A percentile compares a stretch with the other conserved stretches of the same genome.
phyloP scores from a whole-genome alignment of 1,284 basidiomycete species.

The Xerocomus nothofagi region DNA sequence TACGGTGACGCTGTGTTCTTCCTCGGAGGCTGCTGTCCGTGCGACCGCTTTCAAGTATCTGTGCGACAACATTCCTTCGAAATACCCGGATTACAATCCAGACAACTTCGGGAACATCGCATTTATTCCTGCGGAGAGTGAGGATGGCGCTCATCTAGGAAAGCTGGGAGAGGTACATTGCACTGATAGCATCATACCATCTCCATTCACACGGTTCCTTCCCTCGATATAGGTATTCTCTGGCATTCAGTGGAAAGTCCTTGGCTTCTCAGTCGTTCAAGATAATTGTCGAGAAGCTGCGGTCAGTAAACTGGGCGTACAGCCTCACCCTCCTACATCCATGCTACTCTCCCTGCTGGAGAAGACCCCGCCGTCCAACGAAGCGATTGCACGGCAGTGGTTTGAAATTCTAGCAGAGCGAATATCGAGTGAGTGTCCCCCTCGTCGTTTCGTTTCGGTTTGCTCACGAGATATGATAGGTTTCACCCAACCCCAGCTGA shows the following conservation, averaged over 20 bases:
- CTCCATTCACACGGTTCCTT: neutral
- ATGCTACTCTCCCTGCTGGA: slow-evolving; percentile 67
- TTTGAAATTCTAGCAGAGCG: slow-evolving; percentile 79
- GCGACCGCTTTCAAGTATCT: slow-evolving; percentile 74
- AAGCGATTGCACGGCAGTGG: slow-evolving; percentile 58
- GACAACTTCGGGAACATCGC: slow-evolving; percentile 54
- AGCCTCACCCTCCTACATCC: slow-evolving; percentile 69
- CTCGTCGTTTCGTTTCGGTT: neutral
- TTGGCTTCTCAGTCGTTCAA: slow-evolving; percentile 76
- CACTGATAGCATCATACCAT: neutral
- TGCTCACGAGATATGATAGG: slow-evolving; percentile 12
- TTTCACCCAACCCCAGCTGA: slow-evolving; percentile 26
- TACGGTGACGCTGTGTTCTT: slow-evolving; percentile 69
- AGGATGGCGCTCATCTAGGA: slow-evolving; percentile 53
- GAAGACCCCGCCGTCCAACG: slow-evolving; percentile 60
- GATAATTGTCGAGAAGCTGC: slow-evolving; percentile 60
- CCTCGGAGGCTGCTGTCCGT: slow-evolving; percentile 46
- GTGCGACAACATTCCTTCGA: slow-evolving; percentile 62
- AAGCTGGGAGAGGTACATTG: slow-evolving; percentile 64
- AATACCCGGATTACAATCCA: slow-evolving; percentile 68
- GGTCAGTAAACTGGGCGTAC: slow-evolving; percentile 69
- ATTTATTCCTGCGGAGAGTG: slow-evolving; percentile 78
- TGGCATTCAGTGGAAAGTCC: slow-evolving; percentile 63
- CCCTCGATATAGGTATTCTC: slow-evolving; percentile 62
- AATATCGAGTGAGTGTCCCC: slow-evolving; percentile 54